Base-by-base conservation (phyloP, 257 asterid genomes). In the Linderniella brevidens region DNA sequence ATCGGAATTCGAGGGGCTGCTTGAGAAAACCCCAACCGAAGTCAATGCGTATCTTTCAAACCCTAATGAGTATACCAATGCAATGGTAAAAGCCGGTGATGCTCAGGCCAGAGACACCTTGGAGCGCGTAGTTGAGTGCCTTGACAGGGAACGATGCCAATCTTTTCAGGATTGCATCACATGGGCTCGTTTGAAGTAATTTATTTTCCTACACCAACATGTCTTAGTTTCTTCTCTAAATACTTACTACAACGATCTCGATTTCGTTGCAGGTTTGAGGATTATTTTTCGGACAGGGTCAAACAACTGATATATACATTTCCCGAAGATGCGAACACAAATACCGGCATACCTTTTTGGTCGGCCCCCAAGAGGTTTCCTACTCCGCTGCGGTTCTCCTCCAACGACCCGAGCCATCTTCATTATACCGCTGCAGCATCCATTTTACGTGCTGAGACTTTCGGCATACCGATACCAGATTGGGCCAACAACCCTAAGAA, bases 311-410 rank as follows among this genome's bases (percentile, higher is more conserved):
- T 17, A 9, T 46, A 17, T 35, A 46, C 51, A 11, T 46, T 46
- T 17, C 51, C 51, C 1, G 51, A 46, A 19, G 51, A 46, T 17
- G 51, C 51, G 6, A 46, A 4, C 19, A 46, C 51, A 3, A 46
- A 35, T 35, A 46, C 51, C 3, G 51, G 51, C 11, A 32, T 18
- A 13, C 13, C 51, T 8, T 46, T 46, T 35, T 46, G 51, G 51
- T 46, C 51, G 1, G 51, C 51, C n/a, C 51, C 51, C n/a, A 46
- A 46, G 51, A 29, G 51, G 12, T 17, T 46, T 17, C 51, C 51
- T 19, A 9, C n/a, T 9, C 51, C 51, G n/a, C 35, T 46, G 32
- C 13, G 7, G 32, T 46, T 46, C 51, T 46, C 51, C 32, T 11
- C 36, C 10, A 35, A 9, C 10, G 51, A 46, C 10, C 35, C 35